A percentile compares a stretch with the other conserved stretches of the same genome.
phyloP scores from a whole-genome alignment of 495 filamentous ascomycete species.

The Aspergillus indologenus region DNA sequence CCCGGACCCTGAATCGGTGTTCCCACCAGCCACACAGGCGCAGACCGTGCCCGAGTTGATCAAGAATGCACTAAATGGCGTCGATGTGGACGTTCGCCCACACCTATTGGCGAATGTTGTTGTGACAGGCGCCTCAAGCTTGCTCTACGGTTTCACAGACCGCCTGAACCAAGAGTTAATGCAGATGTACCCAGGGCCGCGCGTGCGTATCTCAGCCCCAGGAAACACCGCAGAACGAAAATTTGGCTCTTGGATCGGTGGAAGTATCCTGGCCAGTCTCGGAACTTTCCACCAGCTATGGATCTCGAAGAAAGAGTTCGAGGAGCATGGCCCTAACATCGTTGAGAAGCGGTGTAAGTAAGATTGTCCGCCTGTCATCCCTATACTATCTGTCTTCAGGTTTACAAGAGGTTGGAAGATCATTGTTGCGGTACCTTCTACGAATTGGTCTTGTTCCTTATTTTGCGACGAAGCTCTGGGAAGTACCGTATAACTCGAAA shows the following conservation, averaged over 20 bases:
- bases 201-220: slow-evolving; percentile 79
- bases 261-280: slow-evolving; percentile 91
- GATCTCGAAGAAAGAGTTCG: slow-evolving; percentile 74
- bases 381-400: slow-evolving; percentile 4
- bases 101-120: slow-evolving; percentile 85
- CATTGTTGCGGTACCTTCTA: background rate
- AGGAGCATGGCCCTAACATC: slow-evolving; percentile 57
- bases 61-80: slow-evolving; percentile 66
- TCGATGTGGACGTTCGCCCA: slow-evolving; percentile 87
- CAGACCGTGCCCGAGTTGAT: slow-evolving; percentile 80
- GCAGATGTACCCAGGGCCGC: slow-evolving; percentile 71
- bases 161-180: slow-evolving; percentile 79
- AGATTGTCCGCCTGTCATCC: slow-evolving; percentile 3
- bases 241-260: slow-evolving; percentile 93
- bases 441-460: slow-evolving; percentile 1
- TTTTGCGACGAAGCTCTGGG: background rate
- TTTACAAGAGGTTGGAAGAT: background rate
- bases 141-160: slow-evolving; percentile 87
- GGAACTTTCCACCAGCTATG: slow-evolving; percentile 99
- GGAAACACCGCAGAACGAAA: slow-evolving; percentile 82
- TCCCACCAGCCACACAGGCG: slow-evolving; percentile 54
- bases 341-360: slow-evolving; percentile 62
- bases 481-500: background rate
- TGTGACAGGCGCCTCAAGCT: slow-evolving; percentile 79
- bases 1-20: slow-evolving; percentile 40